Evolutionary conservation across 805 yeast genomes (phyloP).

Genomic region (Yarrowia sp.): DNA sequence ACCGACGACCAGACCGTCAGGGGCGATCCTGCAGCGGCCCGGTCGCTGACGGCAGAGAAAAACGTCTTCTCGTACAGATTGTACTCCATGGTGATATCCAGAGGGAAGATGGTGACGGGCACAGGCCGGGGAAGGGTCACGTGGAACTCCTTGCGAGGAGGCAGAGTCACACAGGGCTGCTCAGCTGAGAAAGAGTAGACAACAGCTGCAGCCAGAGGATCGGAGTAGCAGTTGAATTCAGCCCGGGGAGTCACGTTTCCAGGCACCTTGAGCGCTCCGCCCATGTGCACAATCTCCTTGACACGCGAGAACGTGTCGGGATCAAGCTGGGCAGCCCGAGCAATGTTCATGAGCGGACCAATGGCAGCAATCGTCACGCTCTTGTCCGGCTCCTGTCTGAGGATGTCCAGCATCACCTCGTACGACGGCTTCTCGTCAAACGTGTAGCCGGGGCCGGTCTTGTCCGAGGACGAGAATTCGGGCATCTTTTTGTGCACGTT

Average conservation of each 20-base stretch:
- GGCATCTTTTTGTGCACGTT: conserved; percentile 51
- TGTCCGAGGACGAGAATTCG: conserved; percentile 47
- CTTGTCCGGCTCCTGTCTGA: conserved; percentile 49
- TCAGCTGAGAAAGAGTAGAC: conserved; percentile 50
- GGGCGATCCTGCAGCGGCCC: conserved; percentile 43
- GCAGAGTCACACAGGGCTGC: conserved; percentile 47
- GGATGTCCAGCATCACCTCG: conserved; percentile 51
- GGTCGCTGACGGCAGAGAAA: conserved; percentile 32
- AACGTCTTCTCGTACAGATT: conserved; percentile 43
- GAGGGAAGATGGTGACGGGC: conserved; percentile 50
- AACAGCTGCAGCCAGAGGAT: conserved; percentile 53
- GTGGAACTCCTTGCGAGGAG: conserved; percentile 44
- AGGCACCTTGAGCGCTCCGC: conserved; percentile 50
- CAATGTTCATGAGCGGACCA: conserved; percentile 54
- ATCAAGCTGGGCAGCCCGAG: conserved; percentile 53
- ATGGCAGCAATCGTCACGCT: conserved; percentile 52
- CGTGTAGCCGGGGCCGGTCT: conserved; percentile 45
- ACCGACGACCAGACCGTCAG: conserved; percentile 50
- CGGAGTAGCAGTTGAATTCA: conserved; percentile 54
- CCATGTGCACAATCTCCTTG: conserved; percentile 52
- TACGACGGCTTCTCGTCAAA: conserved; percentile 48
- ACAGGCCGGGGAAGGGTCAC: conserved; percentile 45
- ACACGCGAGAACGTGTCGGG: conserved; percentile 51
- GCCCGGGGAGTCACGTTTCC: conserved; percentile 55
- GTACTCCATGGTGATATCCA: conserved; percentile 52